phyloP scores from a whole-genome alignment of 1,284 basidiomycete species.

The Malassezia obtusa region DNA sequence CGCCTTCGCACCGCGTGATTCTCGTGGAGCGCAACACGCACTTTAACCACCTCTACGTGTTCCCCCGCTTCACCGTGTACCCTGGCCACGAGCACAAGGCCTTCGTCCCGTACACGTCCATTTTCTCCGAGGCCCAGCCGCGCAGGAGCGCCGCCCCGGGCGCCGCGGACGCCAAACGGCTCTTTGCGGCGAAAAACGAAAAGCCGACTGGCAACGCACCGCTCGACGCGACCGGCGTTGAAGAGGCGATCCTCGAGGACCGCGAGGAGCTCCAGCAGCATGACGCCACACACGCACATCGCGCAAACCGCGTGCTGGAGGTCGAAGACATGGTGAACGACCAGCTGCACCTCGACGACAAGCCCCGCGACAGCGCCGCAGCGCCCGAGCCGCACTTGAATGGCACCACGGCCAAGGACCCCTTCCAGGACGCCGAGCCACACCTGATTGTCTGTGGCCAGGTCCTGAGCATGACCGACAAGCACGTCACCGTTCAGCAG shows the following conservation, averaged over 20 bases:
- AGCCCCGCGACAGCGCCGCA: neutral
- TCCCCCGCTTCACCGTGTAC: conserved; percentile 53
- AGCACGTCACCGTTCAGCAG: conserved; percentile 32
- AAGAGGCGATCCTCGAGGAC: conserved; percentile 8
- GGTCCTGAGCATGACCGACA: conserved; percentile 34
- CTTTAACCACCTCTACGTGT: conserved; percentile 52
- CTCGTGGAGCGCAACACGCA: conserved; percentile 53
- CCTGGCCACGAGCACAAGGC: conserved; percentile 51
- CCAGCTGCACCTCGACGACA: conserved; percentile 1
- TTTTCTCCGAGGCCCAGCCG: conserved; percentile 69
- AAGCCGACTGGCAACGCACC: neutral
- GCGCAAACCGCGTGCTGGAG: neutral
- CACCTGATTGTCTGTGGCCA: conserved; percentile 41
- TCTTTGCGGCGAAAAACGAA: neutral
- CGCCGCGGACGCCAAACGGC: neutral
- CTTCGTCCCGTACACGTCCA: conserved; percentile 55
- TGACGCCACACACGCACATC: neutral
- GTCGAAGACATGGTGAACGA: neutral
- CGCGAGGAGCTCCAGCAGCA: neutral
- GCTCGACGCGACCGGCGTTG: neutral
- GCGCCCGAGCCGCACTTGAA: neutral
- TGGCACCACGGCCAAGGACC: neutral
- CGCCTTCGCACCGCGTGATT: conserved; percentile 49
- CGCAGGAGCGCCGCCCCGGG: neutral
- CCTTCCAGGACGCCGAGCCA: conserved; percentile 20